These are phyloP conservation scores for Aspergillus sclerotiicarbonarius DNA, from an alignment of 495 filamentous ascomycete genomes.

Conservation along the genomic window DNA sequence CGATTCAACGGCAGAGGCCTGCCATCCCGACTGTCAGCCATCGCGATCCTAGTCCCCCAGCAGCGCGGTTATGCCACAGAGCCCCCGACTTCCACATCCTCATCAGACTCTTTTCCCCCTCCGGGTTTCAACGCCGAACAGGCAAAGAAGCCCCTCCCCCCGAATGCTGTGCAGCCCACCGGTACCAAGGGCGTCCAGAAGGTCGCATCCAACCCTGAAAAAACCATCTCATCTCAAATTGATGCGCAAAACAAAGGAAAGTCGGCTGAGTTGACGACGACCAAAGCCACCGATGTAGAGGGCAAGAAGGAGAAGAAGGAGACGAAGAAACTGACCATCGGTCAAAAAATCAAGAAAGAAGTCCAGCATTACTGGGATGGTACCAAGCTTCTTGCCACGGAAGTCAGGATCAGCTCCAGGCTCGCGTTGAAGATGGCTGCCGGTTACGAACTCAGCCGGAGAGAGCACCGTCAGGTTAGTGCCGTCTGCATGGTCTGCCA, in stretches of 20 bases:
- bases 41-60: conserved; percentile 63
- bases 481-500: not conserved
- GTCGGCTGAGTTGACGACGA: conserved; percentile 45
- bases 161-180: conserved; percentile 37
- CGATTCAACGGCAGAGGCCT: conserved; percentile 56
- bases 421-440: conserved; percentile 96
- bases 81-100: conserved; percentile 53
- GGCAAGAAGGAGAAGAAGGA: conserved; percentile 72
- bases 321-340: conserved; percentile 79
- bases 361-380: conserved; percentile 96
- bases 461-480: conserved; percentile 81
- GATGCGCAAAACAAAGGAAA: conserved; percentile 42
- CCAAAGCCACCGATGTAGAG: conserved; percentile 42
- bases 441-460: conserved; percentile 91
- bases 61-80: conserved; percentile 69
- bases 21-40: conserved; percentile 59
- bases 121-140: conserved; percentile 90
- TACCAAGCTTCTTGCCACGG: conserved; percentile 91
- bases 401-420: conserved; percentile 87
- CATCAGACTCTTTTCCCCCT: conserved; percentile 67
- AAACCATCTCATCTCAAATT: conserved; percentile 43
- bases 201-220: conserved; percentile 24
- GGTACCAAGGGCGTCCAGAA: conserved; percentile 22
- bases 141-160: conserved; percentile 81
- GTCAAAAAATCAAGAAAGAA: conserved; percentile 92